Evolutionary conservation across 306 rosid genomes (phyloP).

Genomic region (Cercis canadensis): DNA sequence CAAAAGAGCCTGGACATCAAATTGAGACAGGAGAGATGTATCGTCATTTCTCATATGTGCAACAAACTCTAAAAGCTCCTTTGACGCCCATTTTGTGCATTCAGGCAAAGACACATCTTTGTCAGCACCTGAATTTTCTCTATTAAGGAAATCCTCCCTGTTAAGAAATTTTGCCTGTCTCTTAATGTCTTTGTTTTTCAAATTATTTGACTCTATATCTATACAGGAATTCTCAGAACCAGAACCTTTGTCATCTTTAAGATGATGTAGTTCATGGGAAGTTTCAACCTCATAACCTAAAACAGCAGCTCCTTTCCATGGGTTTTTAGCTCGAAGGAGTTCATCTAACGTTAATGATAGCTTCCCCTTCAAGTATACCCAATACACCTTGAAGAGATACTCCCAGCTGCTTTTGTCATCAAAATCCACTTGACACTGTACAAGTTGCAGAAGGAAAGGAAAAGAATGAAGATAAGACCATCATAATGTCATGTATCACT

Average conservation of each 20-base stretch:
- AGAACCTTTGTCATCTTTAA: constrained; percentile 54
- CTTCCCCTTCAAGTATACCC: constrained; percentile 77
- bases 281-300: constrained; percentile 49
- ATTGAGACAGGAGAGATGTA: constrained; percentile 63
- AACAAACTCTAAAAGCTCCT: constrained; percentile 92
- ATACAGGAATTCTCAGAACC: constrained; percentile 60
- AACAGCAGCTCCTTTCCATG: constrained; percentile 58
- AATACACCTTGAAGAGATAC: constrained; percentile 97
- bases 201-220: constrained; percentile 55
- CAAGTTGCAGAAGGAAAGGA: constrained; percentile 10
- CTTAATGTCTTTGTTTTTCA: constrained; percentile 46
- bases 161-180: constrained; percentile 43
- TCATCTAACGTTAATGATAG: constrained; percentile 84
- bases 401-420: constrained; percentile 98
- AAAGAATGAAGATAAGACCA: constrained; percentile 31
- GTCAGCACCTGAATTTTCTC: constrained; percentile 50
- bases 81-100: constrained; percentile 79
- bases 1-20: constrained; percentile 73
- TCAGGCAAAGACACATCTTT: constrained; percentile 42
- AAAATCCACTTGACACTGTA: constrained; percentile 78
- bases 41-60: constrained; percentile 86
- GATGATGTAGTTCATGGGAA: constrained; percentile 47
- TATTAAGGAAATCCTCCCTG: constrained; percentile 39
- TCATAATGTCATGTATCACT: constrained; percentile 18
- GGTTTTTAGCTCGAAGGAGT: constrained; percentile 71